Base-by-base conservation (phyloP, 1,284 basidiomycete species). In the Cryptococcus sp. region DNA sequence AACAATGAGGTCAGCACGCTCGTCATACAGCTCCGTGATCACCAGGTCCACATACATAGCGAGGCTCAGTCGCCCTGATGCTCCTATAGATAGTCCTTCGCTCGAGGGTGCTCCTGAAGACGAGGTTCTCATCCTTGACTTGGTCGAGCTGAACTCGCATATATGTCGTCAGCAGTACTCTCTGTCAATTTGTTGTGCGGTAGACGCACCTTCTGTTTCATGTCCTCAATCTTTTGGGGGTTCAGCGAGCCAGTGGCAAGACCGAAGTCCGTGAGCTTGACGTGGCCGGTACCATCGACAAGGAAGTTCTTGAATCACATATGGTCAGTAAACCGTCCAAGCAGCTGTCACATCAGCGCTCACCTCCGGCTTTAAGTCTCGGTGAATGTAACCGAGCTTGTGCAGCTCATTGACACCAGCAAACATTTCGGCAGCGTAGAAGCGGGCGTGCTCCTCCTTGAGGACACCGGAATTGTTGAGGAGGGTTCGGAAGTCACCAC, bases 221-320 rank as follows among this genome's bases (percentile, higher is more conserved):
- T 81, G 7, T 91, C 91, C 71, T 98, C 94, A 65, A 99, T 98
- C 59, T 91, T 87, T 64, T 86, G 88, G 0, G 96, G 96, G 76
- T 95, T 98, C 55, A 99, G 81, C 0, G 94, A 91, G 37, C 96
- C 96, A 1, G 96, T 96, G 1, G 96, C 96, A 13, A 99, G 82
- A 47, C 96, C 96, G 75, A 98, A 99, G 77, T 99, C 96, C 7
- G 96, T 98, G 46, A 99, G 81, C 78, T 98, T 98, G 75, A 98
- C 95, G 75, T 99, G 96, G 1, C 96, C 96, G 9, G 87, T 86
- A 9, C 88, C 84, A 72, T 98, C 96, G 42, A 99, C 89, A 48
- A 99, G 81, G 82, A 99, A 98, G 78, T 99, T 99, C 89, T 97
- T 70, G 11, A 40, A 33, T 12, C 16, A 21, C n/a, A n/a, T 36